Evolutionary conservation across 495 filamentous ascomycete genomes (phyloP).

Genomic region (Lophiotrema nucula): DNA sequence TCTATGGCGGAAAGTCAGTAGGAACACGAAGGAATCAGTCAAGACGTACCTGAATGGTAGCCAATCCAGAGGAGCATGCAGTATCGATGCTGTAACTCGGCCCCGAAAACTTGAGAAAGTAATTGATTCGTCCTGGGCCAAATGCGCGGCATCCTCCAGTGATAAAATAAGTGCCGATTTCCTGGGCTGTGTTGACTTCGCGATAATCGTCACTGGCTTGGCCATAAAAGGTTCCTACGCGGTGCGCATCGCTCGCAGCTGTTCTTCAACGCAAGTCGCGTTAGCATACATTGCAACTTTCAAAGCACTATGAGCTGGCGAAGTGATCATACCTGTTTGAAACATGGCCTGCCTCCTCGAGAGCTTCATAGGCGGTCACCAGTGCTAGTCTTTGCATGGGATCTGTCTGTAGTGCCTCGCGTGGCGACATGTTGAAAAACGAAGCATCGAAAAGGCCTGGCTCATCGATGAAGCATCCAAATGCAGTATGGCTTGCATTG

Average conservation of each 20-base stretch:
- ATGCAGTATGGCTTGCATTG: slow-evolving; percentile 39
- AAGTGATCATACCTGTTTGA: slow-evolving; percentile 35
- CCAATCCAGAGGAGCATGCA: slow-evolving; percentile 43
- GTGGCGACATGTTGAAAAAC: slow-evolving; percentile 48
- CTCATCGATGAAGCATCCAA: slow-evolving; percentile 45
- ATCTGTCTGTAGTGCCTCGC: slow-evolving; percentile 45
- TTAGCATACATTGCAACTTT: too few species aligned
- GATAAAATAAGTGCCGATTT: slow-evolving; percentile 47
- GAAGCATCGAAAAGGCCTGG: slow-evolving; percentile 46
- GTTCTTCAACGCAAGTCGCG: too few species aligned
- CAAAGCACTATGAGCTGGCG: slow-evolving; percentile 37
- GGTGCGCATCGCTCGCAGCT: too few species aligned
- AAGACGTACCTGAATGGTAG: slow-evolving; percentile 39
- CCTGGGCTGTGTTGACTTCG: slow-evolving; percentile 42
- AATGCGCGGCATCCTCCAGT: slow-evolving; percentile 44
- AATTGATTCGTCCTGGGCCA: slow-evolving; percentile 46
- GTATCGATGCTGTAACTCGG: slow-evolving; percentile 39
- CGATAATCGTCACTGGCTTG: slow-evolving; percentile 42
- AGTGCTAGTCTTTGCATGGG: slow-evolving; percentile 44
- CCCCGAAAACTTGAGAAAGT: slow-evolving; percentile 44
- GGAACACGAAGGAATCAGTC: too few species aligned
- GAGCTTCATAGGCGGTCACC: slow-evolving; percentile 44
- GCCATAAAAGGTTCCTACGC: slow-evolving; percentile 45
- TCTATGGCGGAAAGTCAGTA: too few species aligned
- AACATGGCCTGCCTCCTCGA: slow-evolving; percentile 44